Evolutionary conservation across 2,329 filamentous ascomycete genomes (phyloP).

Genomic region (Diplodia corticola): DNA sequence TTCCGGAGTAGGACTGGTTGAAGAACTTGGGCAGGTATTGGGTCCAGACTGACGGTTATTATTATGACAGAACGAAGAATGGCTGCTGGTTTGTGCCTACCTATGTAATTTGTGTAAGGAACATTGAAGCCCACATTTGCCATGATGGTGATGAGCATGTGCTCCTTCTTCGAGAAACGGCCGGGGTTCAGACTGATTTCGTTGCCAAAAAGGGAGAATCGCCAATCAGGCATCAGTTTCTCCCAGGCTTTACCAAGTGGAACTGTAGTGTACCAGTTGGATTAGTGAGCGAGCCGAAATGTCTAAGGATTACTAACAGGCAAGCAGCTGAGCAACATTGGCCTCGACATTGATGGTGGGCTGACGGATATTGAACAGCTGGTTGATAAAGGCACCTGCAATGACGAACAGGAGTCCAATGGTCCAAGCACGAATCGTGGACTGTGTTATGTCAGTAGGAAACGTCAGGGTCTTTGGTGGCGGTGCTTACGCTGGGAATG

Average conservation of each 20-base stretch:
- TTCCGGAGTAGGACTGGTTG: conserved; percentile 52
- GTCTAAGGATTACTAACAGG: conserved; percentile 54
- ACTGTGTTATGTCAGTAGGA: neutral
- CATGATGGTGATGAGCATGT: conserved; percentile 65
- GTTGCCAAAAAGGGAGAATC: conserved; percentile 21
- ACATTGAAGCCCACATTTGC: conserved; percentile 47
- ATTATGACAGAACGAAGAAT: neutral
- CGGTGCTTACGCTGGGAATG: conserved; percentile 28
- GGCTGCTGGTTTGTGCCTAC: neutral
- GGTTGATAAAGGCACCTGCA: conserved; percentile 53
- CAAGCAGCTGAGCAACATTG: conserved; percentile 64
- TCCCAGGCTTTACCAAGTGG: conserved; percentile 43
- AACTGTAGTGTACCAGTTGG: conserved; percentile 58
- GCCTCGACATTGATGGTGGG: conserved; percentile 62
- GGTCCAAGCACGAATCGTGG: conserved; percentile 48
- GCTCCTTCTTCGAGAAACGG: conserved; percentile 26
- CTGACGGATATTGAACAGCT: conserved; percentile 62
- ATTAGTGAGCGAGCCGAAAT: no score
- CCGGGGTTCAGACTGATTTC: conserved; percentile 24
- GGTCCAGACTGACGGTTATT: conserved; percentile 42
- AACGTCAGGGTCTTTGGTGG: no score
- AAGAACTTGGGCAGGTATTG: conserved; percentile 54
- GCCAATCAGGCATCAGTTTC: conserved; percentile 13
- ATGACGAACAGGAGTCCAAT: conserved; percentile 49
- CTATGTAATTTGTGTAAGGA: conserved; percentile 54